Evolutionary conservation across 2,329 filamentous ascomycete species (phyloP).

Genomic region (Aspergillus piperis): DNA sequence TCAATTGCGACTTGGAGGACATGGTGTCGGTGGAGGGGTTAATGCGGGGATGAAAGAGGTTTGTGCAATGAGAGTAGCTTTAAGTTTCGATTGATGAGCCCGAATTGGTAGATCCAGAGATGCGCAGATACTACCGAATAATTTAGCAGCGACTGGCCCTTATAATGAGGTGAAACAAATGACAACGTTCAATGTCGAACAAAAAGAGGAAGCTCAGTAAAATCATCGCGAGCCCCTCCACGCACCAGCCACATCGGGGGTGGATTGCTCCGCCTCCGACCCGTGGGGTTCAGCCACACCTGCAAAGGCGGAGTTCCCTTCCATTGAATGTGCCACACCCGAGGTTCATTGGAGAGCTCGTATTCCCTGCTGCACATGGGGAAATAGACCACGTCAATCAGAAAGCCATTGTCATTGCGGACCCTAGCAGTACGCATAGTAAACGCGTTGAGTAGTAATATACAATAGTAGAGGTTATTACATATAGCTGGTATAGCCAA

Average conservation of each 20-base stretch:
- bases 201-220: not conserved
- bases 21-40: slow-evolving; percentile 33
- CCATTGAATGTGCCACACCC: not conserved
- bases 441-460: not conserved
- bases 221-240: slow-evolving; percentile 6
- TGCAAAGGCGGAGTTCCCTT: not conserved
- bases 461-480: not conserved
- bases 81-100: not conserved
- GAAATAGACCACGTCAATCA: not conserved
- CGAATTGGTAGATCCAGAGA: not conserved
- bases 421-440: not conserved
- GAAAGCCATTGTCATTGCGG: not conserved
- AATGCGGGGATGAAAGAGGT: slow-evolving; percentile 13
- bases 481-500: not conserved
- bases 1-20: slow-evolving; percentile 47
- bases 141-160: not conserved
- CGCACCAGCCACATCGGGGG: slow-evolving; percentile 10
- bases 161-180: not conserved
- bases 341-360: slow-evolving; percentile 1
- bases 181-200: not conserved
- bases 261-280: slow-evolving; percentile 13
- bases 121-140: not conserved
- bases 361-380: not conserved
- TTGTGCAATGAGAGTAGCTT: not conserved
- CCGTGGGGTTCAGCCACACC: slow-evolving; percentile 17